Conservation (phyloP, 345 rosid genomes). For the Corchorus capsularis region DNA sequence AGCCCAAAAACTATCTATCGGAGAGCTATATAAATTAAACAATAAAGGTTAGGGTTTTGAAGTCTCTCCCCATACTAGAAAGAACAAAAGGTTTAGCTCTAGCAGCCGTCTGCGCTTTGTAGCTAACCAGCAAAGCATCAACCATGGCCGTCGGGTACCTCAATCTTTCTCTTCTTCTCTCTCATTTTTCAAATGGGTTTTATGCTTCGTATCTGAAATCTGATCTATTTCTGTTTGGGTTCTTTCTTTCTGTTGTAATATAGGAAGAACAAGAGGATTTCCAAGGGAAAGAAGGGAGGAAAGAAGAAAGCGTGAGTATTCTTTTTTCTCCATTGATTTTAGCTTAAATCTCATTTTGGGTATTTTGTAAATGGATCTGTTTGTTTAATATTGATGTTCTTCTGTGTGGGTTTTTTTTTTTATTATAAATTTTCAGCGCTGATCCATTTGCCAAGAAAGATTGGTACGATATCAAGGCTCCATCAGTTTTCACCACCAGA, state of each 20-base stretch:
- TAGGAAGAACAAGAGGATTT: constrained; percentile 96
- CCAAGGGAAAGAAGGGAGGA: constrained; percentile 96
- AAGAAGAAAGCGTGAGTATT: constrained; percentile 89
- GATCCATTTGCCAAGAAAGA: constrained; percentile 98
- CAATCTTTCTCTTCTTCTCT: background rate
- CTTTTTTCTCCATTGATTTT: background rate
- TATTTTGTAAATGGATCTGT: background rate
- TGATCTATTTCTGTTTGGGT: background rate
- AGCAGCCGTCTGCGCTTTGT: constrained; percentile 19
- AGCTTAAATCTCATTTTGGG: background rate
- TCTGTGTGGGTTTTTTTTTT: background rate
- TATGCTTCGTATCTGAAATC: background rate
- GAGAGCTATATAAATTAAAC: background rate
- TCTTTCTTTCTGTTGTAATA: constrained; percentile 7
- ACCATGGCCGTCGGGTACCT: constrained; percentile 26
- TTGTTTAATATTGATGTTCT: background rate
- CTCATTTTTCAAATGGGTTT: background rate
- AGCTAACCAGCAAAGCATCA: constrained; percentile 14
- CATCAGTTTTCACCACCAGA: constrained; percentile 58
- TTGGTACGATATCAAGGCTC: constrained; percentile 97
- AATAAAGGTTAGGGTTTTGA: constrained; percentile 25
- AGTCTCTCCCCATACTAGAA: background rate
- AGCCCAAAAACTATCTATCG: background rate
- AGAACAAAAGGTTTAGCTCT: background rate
- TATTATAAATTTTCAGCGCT: constrained; percentile 51